Evolutionary conservation across 805 yeast genomes (phyloP).

Genomic region (Hanseniaspora occidentalis): DNA sequence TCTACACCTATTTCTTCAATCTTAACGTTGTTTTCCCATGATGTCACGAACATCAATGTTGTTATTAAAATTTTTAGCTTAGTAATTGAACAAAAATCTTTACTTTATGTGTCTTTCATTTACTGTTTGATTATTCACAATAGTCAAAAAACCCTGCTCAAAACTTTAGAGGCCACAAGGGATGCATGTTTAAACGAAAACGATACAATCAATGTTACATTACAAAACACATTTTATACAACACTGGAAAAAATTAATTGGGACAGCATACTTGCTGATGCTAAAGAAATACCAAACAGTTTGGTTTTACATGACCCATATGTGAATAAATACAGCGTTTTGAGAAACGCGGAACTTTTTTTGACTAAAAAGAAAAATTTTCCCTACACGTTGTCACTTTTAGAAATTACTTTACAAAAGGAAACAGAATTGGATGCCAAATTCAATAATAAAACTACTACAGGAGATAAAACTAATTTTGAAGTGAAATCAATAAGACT

Average conservation of each 20-base stretch:
- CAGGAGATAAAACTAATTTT: too few species aligned
- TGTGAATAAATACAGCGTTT: conserved; percentile 19
- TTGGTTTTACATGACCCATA: conserved; percentile 4
- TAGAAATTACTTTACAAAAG: not conserved
- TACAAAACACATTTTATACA: conserved; percentile 29
- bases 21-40: conserved; percentile 71
- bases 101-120: conserved; percentile 42
- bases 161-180: conserved; percentile 13
- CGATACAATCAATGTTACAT: conserved; percentile 25
- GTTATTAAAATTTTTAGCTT: conserved; percentile 51
- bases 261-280: conserved; percentile 15
- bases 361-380: not conserved
- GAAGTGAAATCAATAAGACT: not conserved
- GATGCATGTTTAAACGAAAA: conserved; percentile 22
- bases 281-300: conserved; percentile 3
- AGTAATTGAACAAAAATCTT: conserved; percentile 43
- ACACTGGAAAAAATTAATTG: conserved; percentile 13
- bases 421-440: not conserved
- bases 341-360: conserved; percentile 13
- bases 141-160: conserved; percentile 33
- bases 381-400: not conserved
- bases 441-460: not conserved
- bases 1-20: conserved; percentile 65
- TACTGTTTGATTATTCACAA: conserved; percentile 43
- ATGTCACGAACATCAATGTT: conserved; percentile 25